These are phyloP conservation scores for Furcasterigmium sp. DNA, from an alignment of 2,329 filamentous ascomycete genomes.

Conservation along the genomic window DNA sequence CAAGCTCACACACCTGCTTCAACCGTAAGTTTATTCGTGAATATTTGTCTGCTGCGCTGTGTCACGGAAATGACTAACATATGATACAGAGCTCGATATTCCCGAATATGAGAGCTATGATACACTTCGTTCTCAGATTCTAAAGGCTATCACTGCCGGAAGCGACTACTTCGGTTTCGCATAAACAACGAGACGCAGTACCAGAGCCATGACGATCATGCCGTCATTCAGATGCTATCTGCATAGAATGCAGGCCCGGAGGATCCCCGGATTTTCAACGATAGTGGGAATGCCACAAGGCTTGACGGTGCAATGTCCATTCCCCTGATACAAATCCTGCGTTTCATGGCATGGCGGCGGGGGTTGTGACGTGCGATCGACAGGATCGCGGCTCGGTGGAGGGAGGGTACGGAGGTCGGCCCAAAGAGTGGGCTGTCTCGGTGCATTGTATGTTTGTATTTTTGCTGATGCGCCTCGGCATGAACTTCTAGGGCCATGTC, in stretches of 20 bases:
- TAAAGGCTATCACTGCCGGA: constrained; percentile 95
- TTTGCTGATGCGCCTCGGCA: too few species aligned
- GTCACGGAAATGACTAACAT: not conserved
- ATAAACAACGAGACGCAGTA: constrained; percentile 37
- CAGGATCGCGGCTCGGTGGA: too few species aligned
- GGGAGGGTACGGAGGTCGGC: too few species aligned
- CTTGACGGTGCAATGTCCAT: too few species aligned
- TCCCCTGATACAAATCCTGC: too few species aligned
- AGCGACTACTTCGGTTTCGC: constrained; percentile 98
- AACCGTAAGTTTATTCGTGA: constrained; percentile 93
- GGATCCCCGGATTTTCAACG: too few species aligned
- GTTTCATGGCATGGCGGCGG: too few species aligned
- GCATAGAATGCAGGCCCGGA: constrained; percentile 1
- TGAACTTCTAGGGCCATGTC: too few species aligned
- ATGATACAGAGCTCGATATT: constrained; percentile 77
- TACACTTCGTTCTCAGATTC: constrained; percentile 74
- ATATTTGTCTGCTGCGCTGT: not conserved
- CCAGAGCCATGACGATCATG: too few species aligned
- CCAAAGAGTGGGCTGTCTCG: too few species aligned
- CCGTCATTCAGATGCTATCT: too few species aligned
- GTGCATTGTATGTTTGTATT: too few species aligned
- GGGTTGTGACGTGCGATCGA: not conserved
- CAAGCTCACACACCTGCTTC: constrained; percentile 97
- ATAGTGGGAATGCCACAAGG: not conserved
- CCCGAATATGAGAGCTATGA: constrained; percentile 98